phyloP scores from a whole-genome alignment of 495 filamentous ascomycete genomes.

The Penicillium odoratum region DNA sequence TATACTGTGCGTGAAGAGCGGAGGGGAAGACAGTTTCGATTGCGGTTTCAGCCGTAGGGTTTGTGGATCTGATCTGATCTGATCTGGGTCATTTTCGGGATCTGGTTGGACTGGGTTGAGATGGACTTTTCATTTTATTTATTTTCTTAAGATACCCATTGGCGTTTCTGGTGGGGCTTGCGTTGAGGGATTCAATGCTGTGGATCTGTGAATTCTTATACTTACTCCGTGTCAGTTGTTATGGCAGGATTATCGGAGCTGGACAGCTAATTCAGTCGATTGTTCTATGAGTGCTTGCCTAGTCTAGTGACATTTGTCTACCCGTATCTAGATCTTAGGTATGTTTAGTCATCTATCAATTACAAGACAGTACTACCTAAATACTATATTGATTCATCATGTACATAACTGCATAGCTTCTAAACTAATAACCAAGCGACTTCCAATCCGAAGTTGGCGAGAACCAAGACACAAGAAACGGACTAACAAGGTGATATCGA shows the following conservation, averaged over 20 bases:
- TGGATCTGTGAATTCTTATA: neutral
- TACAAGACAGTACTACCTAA: neutral
- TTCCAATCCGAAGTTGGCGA: slow-evolving; percentile 7
- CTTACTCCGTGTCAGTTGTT: neutral
- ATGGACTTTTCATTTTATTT: slow-evolving; percentile 8
- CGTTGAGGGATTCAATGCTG: neutral
- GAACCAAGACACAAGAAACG: slow-evolving; percentile 2
- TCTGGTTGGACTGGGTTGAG: slow-evolving; percentile 1
- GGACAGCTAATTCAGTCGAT: neutral
- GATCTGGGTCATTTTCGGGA: neutral
- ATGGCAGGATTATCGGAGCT: neutral
- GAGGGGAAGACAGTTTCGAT: slow-evolving; percentile 42
- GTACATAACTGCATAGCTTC: slow-evolving; percentile 12
- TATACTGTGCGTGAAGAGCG: slow-evolving; percentile 70
- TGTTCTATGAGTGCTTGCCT: neutral
- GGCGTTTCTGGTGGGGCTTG: slow-evolving; percentile 19
- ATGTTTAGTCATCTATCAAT: neutral
- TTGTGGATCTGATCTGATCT: slow-evolving; percentile 9
- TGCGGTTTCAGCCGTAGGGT: slow-evolving; percentile 46
- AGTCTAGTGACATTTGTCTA: too few relatives aligned
- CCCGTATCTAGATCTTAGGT: neutral
- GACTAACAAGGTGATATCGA: slow-evolving; percentile 15
- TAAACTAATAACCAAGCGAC: slow-evolving; percentile 2
- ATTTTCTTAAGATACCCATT: slow-evolving; percentile 31
- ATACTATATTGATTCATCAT: slow-evolving; percentile 13